These are phyloP conservation scores for Passalora sequoiae DNA, from an alignment of 2,329 filamentous ascomycete genomes.

Conservation along the genomic window DNA sequence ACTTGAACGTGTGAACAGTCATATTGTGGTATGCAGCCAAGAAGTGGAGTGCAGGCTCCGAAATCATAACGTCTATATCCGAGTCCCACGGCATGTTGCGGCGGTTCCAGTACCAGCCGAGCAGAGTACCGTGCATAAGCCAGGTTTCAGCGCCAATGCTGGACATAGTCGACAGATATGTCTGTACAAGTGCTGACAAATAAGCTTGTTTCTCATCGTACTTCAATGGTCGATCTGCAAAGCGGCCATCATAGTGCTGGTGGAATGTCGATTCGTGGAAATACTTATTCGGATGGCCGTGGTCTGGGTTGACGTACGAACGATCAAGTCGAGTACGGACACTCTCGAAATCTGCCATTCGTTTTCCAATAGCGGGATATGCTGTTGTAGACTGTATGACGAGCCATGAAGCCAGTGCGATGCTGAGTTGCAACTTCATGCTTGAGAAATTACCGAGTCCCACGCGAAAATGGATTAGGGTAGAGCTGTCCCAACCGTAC, in stretches of 20 bases:
- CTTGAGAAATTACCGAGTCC: too few species aligned
- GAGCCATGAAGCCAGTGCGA: constrained; percentile 3
- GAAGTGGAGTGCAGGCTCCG: constrained; percentile 51
- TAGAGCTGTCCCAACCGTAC: too few species aligned
- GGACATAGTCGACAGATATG: constrained; percentile 54
- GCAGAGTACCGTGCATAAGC: constrained; percentile 58
- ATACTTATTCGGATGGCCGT: constrained; percentile 45
- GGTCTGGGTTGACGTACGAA: constrained; percentile 19
- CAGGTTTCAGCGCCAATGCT: constrained; percentile 55
- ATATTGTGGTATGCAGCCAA: constrained; percentile 58
- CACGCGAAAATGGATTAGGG: too few species aligned
- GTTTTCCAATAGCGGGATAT: constrained; percentile 14
- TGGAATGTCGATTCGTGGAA: constrained; percentile 51
- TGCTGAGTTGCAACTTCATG: constrained; percentile 9
- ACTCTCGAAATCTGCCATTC: constrained; percentile 42
- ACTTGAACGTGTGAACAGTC: constrained; percentile 49
- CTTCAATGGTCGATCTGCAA: constrained; percentile 44
- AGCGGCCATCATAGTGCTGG: constrained; percentile 54
- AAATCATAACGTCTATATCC: constrained; percentile 56
- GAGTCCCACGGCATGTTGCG: constrained; percentile 59
- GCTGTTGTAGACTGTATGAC: constrained; percentile 5
- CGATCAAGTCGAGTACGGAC: constrained; percentile 39
- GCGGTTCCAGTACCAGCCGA: constrained; percentile 61
- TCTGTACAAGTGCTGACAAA: constrained; percentile 49
- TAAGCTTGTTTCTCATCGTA: constrained; percentile 45